Evolutionary conservation across 129 eudicot genomes (phyloP).

Genomic region (Saposhnikovia divaricata): DNA sequence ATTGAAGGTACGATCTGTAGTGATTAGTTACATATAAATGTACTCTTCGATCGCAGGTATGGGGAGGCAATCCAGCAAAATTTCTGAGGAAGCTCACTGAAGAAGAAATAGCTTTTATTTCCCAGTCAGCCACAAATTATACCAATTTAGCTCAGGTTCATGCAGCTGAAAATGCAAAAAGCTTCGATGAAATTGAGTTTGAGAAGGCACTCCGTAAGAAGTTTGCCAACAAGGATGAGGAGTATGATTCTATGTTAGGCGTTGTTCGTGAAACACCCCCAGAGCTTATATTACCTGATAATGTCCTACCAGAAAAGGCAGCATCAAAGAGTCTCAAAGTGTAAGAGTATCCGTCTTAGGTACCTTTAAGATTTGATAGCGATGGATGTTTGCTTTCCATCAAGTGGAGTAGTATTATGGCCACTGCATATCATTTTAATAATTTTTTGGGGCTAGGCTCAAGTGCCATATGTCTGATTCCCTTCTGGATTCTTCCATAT

Average conservation of each 20-base stretch:
- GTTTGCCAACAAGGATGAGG: slow-evolving; percentile 63
- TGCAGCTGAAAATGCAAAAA: slow-evolving; percentile 79
- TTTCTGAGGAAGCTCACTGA: slow-evolving; percentile 93
- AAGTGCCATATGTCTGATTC: slow-evolving; percentile 14
- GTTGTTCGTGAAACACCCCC: slow-evolving; percentile 73
- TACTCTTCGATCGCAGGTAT: slow-evolving; percentile 40
- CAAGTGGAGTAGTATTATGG: slow-evolving; percentile 3
- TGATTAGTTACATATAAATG: background rate
- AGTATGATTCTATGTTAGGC: slow-evolving; percentile 70
- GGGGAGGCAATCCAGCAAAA: slow-evolving; percentile 99
- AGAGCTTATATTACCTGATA: slow-evolving; percentile 58
- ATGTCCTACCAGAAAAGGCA: slow-evolving; percentile 40
- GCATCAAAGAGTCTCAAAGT: slow-evolving; percentile 44
- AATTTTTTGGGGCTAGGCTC: slow-evolving; percentile 52
- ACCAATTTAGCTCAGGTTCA: slow-evolving; percentile 75
- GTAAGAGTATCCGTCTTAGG: background rate
- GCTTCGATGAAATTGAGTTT: slow-evolving; percentile 62
- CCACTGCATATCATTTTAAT: slow-evolving; percentile 29
- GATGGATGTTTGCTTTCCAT: slow-evolving; percentile 5
- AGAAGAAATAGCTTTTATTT: slow-evolving; percentile 82
- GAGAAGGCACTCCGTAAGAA: slow-evolving; percentile 81
- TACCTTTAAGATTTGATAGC: background rate
- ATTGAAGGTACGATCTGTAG: background rate
- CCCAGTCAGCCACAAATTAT: slow-evolving; percentile 81
- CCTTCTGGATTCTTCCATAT: slow-evolving; percentile 5